Base-by-base conservation (phyloP, 805 yeast genomes). In the Sugiyamaella chiloensis region DNA sequence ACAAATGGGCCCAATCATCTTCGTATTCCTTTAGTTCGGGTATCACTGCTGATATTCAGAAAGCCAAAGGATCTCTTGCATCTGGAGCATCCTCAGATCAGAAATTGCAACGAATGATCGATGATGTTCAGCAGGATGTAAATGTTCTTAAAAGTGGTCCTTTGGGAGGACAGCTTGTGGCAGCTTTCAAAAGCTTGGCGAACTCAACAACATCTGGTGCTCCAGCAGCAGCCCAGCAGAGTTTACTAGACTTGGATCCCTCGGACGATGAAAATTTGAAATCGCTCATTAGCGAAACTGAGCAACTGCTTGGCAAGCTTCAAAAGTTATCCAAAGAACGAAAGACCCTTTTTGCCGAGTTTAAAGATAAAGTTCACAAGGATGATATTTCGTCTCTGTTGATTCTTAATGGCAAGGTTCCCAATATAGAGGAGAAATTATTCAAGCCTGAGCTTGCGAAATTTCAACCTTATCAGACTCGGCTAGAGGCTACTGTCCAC, bases 341-440 rank as follows among this genome's bases (percentile, higher is more conserved):
- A 40, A 63, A 69, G 4, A 71, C 79, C 31, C 73, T 83, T 1
- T 69, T 86, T 29, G 73, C 73, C 1, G 87, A 81, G 42, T 71
- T 91, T 58, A 88, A 88, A 60, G 74, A 71, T 5, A 76, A 77
- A 41, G 81, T 86, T 27, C 93, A 83, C 58, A 72, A 75, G 11
- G 98, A 91, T 66, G 97, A 91, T 61, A 87, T 89, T 42, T 83
- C 96, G 0, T 81, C 83, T 45, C 70, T 83, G 9, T 71, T 91
- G 26, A 76, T 91, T 6, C 69, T 83, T 54, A 83, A 86, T 60
- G 79, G 77, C 51, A 74, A 77, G 37, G 75, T 74, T 31, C 68
- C 79, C 4, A 79, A 78, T 5, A 72, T 76, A 39, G 89, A 83
- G 49, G 69, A 74, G 7, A 65, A 52, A 3, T 61, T 85, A 11